A percentile compares a stretch with the other conserved stretches of the same genome.
Evolutionary conservation across 2,329 filamentous ascomycete genomes (phyloP).

Genomic region (Ascochyta koolunga): DNA sequence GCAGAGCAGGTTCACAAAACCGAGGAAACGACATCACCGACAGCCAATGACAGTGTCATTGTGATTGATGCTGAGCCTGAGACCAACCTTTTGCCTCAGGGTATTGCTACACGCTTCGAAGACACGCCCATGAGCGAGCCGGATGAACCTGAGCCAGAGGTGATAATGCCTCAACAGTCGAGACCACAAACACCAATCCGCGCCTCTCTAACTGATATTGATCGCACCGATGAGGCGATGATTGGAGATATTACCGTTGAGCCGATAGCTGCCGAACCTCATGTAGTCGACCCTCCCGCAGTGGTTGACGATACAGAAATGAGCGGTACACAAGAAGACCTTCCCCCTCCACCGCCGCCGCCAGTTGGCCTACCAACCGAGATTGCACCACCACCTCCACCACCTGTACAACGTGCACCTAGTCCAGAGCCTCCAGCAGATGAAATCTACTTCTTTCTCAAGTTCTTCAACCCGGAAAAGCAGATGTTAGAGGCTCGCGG

Average conservation of each 20-base stretch:
- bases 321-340: constrained; percentile 43
- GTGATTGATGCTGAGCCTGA: constrained; percentile 3
- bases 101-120: constrained; percentile 24
- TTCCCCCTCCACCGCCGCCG: constrained; percentile 32
- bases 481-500: constrained; percentile 43
- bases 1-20: constrained; percentile 10
- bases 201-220: constrained; percentile 1
- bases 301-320: constrained; percentile 44
- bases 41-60: background rate
- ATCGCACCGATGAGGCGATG: constrained; percentile 31
- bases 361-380: constrained; percentile 24
- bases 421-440: constrained; percentile 34
- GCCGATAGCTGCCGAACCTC: background rate
- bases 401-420: constrained; percentile 21
- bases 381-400: constrained; percentile 26
- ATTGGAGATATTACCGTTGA: constrained; percentile 23
- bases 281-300: constrained; percentile 24
- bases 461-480: constrained; percentile 46
- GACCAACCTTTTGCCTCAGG: constrained; percentile 5
- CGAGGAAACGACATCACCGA: background rate
- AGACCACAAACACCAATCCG: constrained; percentile 8
- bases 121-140: constrained; percentile 50
- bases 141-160: constrained; percentile 37
- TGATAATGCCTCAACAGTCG: constrained; percentile 6
- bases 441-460: constrained; percentile 51